Base-by-base conservation (phyloP, 2,329 filamentous ascomycete species). In the Podosphaera fusca region DNA sequence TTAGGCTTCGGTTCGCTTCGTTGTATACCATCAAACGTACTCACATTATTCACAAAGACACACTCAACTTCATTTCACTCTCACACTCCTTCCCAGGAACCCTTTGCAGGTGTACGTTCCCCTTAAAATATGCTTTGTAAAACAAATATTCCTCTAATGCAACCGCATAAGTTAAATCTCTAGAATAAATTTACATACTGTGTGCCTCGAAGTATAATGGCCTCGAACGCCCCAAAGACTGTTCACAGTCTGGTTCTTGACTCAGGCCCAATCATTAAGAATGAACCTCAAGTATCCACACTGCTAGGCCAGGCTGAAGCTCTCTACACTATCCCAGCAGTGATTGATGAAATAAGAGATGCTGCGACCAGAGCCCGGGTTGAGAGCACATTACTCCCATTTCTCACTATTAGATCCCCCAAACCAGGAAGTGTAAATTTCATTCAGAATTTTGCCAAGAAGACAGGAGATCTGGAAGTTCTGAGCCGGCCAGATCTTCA, bases 181-280 rank as follows among this genome's bases (percentile, higher is more conserved):
- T 21, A 34, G 7, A 5, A 34, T n/a, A 35, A 50, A 5, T 36
- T 21, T 34, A 8, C 7, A 42, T 42, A 42, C 10, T 42, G 10
- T 42, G 38, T 42, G 38, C 38, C 35, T 4, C 38, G 10, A 12
- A 42, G 38, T 3, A 56, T 10, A 2, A 67, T 67, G 65, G 57
- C 63, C 1, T 61, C 59, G n/a, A 57, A 59, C 56, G 60, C 61
- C 4, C 53, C 63, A 21, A 95, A 89, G 67, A 77, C 82, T 0
- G 80, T 94, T 55, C 82, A 94, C 71, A 84, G 83, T 56, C 79
- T 96, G 55, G 78, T 96, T 34, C 77, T 98, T 62, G 92, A 98
- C 67, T 85, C 92, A 2, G 90, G 89, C 33, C 88, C 90, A 6
- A 81, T 98, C 59, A 89, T 98, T 69, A 90, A 90, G 68, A 95